Conservation (phyloP, 495 filamentous ascomycete genomes). For the Hypoxylon crocopeplum region DNA sequence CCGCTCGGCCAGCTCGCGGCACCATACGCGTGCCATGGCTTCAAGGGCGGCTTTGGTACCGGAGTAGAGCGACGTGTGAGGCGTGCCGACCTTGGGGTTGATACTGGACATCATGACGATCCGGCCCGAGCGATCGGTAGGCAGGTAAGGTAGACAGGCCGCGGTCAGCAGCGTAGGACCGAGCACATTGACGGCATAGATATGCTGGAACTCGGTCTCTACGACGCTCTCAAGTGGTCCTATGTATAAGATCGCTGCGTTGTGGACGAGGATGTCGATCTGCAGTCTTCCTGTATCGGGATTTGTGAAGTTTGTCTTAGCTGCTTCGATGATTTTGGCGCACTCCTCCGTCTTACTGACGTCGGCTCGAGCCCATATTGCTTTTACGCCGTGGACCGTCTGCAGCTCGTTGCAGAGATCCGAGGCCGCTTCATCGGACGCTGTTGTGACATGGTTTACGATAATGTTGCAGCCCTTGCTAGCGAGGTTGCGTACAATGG, state of each 20-base stretch:
- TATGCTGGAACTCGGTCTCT: conserved; percentile 67
- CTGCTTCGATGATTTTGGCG: conserved; percentile 44
- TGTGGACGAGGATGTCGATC: conserved; percentile 87
- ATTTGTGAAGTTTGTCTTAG: conserved; percentile 35
- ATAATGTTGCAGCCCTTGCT: conserved; percentile 73
- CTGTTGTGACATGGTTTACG: conserved; percentile 70
- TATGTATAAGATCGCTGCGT: conserved; percentile 76
- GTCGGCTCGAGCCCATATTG: conserved; percentile 53
- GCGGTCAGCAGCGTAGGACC: conserved; percentile 83
- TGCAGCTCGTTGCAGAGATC: conserved; percentile 51
- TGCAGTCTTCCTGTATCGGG: conserved; percentile 54
- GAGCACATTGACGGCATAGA: conserved; percentile 84
- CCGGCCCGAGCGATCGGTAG: conserved; percentile 74
- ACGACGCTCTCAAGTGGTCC: conserved; percentile 63
- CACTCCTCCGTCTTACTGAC: conserved; percentile 47
- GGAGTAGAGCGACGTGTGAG: conserved; percentile 77
- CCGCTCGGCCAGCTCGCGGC: conserved; percentile 76
- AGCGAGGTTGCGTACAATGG: conserved; percentile 81
- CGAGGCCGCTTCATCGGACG: conserved; percentile 37
- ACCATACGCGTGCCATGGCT: conserved; percentile 92
- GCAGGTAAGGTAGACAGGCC: conserved; percentile 72
- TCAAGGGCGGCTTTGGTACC: conserved; percentile 91
- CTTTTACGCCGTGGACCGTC: conserved; percentile 45
- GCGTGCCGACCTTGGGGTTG: conserved; percentile 68
- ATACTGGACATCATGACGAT: conserved; percentile 81